These are phyloP conservation scores for Phylloporus sp. DNA, from an alignment of 768 basidiomycete species.

Conservation along the genomic window DNA sequence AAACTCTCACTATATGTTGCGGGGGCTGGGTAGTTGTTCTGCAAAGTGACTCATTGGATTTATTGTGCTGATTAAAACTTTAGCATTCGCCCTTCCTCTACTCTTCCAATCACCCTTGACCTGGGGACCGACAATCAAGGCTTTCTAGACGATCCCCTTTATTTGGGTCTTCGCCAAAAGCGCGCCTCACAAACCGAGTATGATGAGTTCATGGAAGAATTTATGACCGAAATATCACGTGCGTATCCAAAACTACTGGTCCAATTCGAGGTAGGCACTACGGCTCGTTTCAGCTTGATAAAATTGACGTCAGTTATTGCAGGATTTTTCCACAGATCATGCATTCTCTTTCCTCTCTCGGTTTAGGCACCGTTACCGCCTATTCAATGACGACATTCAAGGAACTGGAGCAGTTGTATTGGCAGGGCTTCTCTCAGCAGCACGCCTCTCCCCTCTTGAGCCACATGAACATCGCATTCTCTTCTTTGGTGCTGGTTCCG, in stretches of 20 bases:
- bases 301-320: slow-evolving; percentile 1
- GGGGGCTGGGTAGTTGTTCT: slow-evolving; percentile 68
- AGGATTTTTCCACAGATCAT: slow-evolving; percentile 91
- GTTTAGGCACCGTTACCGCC: slow-evolving; percentile 70
- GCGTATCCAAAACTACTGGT: slow-evolving; percentile 79
- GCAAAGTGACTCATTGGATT: neutral
- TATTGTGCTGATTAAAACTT: slow-evolving; percentile 1
- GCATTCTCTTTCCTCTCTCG: slow-evolving; percentile 82
- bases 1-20: slow-evolving; percentile 89
- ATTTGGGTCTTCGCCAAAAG: slow-evolving; percentile 78
- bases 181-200: slow-evolving; percentile 62
- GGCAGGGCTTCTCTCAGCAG: slow-evolving; percentile 86
- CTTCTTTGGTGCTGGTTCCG: slow-evolving; percentile 90
- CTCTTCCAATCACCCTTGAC: slow-evolving; percentile 82
- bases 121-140: slow-evolving; percentile 84
- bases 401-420: slow-evolving; percentile 91
- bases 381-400: slow-evolving; percentile 92
- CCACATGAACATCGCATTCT: slow-evolving; percentile 77
- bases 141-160: slow-evolving; percentile 82
- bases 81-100: slow-evolving; percentile 73
- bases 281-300: neutral
- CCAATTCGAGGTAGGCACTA: slow-evolving; percentile 67
- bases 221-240: slow-evolving; percentile 76
- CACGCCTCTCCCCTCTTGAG: slow-evolving; percentile 63
- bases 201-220: slow-evolving; percentile 87